These are phyloP conservation scores for Erigeron philadelphicus DNA, from an alignment of 140 eudicot species.

Conservation along the genomic window DNA sequence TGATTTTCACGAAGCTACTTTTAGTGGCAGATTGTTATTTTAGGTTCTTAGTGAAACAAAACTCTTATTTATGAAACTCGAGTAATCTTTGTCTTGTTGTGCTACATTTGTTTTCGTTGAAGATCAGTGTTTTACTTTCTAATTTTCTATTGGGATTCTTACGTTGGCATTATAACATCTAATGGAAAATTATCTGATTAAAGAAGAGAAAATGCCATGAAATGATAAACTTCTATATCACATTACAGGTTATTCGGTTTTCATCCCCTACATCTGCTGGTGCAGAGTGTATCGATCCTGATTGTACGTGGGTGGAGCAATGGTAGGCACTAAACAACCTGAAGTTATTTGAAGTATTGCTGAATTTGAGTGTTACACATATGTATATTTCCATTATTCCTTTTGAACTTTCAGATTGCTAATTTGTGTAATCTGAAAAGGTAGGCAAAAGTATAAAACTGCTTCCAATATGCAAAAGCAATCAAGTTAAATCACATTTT, in stretches of 20 bases:
- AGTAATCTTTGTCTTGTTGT: neutral
- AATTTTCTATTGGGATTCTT: neutral
- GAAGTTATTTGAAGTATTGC: neutral
- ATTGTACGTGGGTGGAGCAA: constrained; percentile 96
- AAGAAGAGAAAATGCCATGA: neutral
- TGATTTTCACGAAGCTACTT: neutral
- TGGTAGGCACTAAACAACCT: constrained; percentile 50
- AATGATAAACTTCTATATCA: constrained; percentile 10
- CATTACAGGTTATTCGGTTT: constrained; percentile 68
- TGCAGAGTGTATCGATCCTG: constrained; percentile 94
- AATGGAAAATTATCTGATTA: neutral
- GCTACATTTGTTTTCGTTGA: neutral
- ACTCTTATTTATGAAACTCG: neutral
- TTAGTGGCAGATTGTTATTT: neutral
- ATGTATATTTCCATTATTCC: no score
- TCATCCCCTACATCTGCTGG: constrained; percentile 96
- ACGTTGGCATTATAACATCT: neutral
- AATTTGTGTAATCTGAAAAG: no score
- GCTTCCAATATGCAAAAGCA: no score
- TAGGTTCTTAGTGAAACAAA: neutral
- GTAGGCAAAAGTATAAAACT: no score
- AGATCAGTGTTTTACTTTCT: neutral
- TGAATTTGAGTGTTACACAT: no score
- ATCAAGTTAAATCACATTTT: no score
- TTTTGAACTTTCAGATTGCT: no score